phyloP scores from a whole-genome alignment of 768 basidiomycete genomes.

The Pulveroboletus sp. region DNA sequence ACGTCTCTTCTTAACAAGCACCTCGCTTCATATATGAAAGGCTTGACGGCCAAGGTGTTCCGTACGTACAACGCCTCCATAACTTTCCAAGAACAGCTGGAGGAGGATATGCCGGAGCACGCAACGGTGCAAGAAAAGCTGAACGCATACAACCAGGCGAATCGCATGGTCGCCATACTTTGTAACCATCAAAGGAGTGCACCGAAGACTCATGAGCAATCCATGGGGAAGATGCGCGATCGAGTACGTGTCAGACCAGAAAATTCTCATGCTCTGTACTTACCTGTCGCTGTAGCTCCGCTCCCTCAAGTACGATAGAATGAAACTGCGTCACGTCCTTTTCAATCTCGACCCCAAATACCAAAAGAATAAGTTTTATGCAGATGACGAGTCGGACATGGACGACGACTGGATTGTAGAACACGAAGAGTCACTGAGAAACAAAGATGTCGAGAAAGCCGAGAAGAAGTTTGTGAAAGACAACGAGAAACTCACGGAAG shows the following conservation, averaged over 20 bases:
- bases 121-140: conserved; percentile 92
- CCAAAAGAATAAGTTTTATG: conserved; percentile 77
- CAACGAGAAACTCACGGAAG: conserved; percentile 79
- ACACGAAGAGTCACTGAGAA: conserved; percentile 74
- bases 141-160: conserved; percentile 95
- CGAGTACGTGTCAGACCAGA: conserved; percentile 52
- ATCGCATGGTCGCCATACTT: conserved; percentile 93
- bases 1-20: conserved; percentile 88
- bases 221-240: conserved; percentile 91
- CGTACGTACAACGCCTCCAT: conserved; percentile 99
- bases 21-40: conserved; percentile 90
- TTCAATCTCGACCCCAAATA: conserved; percentile 73
- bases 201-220: conserved; percentile 87
- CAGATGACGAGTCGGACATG: conserved; percentile 84
- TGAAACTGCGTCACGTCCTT: conserved; percentile 90
- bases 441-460: conserved; percentile 82
- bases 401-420: conserved; percentile 87
- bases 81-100: conserved; percentile 90
- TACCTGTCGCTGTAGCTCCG: conserved; percentile 55
- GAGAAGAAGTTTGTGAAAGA: conserved; percentile 96
- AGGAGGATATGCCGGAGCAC: conserved; percentile 62
- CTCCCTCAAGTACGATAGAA: conserved; percentile 90
- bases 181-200: conserved; percentile 98
- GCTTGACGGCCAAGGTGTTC: conserved; percentile 97
- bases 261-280: conserved; percentile 1